Evolutionary conservation across 1,284 basidiomycete genomes (phyloP), one percentile per base, ranked within the genome.

Genomic region (Malassezia psittaci): DNA sequence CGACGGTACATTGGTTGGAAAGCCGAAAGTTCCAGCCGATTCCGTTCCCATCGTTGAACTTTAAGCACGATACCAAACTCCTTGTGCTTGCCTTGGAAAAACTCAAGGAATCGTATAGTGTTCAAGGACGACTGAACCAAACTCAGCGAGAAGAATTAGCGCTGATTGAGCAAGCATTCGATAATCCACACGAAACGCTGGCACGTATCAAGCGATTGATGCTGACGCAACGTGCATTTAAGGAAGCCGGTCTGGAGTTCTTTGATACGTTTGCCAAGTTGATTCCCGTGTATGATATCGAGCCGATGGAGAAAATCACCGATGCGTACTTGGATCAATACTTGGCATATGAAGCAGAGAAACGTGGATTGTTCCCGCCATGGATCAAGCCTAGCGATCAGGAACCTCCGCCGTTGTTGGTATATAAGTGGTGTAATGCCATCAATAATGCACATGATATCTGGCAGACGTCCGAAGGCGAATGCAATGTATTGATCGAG

Each of bases 361-460:
- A 71, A 60, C 69, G 72, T n/a, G 67, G 70, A 51, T 63, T 75
- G 16, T 75, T 75, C 67, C 72, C 72, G 7, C 68, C 72, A 2
- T 75, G 72, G 72, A 71, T 75, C 65, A 75, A 75, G 60, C 72
- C 72, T 3, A 66, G 66, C 56, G 72, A 75, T 51, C 65, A 66
- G 40, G 72, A 75, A 57, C 72, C 72, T 10, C 66, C 69, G 46
- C 72, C 72, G 12, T 48, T 75, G 59, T 63, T 75, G 11, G 72
- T 75, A 42, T 75, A 74, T 67, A 75, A 75, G 58, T 75, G 72
- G 72, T 72, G 66, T 57, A 74, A 73, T 52, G 72, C 68, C 24
- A 67, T 75, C 60, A 75, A 75, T 65, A 75, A 75, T 36, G 61
- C 70, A 5, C 57, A 71, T 37, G 62, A 67, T 29, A 63, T 75